Evolutionary conservation across 2,329 filamentous ascomycete species (phyloP).

Genomic region (Pseudocercospora fuligena): DNA sequence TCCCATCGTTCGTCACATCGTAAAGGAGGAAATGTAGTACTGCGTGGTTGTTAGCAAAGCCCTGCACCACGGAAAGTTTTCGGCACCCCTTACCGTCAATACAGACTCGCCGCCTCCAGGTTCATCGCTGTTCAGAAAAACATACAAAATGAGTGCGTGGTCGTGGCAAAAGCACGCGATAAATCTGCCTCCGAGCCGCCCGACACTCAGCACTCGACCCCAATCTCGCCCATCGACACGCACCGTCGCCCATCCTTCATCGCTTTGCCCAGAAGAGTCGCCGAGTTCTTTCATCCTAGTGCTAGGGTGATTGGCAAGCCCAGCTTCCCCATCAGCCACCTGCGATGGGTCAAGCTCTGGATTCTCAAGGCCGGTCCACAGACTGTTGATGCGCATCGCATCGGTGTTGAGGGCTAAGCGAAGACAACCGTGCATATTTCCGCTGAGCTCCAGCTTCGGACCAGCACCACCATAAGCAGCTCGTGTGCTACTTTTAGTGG

Average conservation of each 20-base stretch:
- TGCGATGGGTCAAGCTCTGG: constrained; percentile 82
- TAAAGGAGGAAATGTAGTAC: constrained; percentile 65
- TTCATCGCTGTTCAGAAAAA: constrained; percentile 75
- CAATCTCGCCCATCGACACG: constrained; percentile 92
- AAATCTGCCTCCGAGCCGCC: constrained; percentile 83
- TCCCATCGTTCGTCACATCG: constrained; percentile 17
- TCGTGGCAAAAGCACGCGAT: constrained; percentile 89
- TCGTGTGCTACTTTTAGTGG: constrained; percentile 42
- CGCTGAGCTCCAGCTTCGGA: constrained; percentile 80
- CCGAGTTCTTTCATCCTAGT: constrained; percentile 71
- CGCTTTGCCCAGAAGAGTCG: constrained; percentile 65
- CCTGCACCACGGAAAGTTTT: background rate
- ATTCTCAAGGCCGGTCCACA: constrained; percentile 85
- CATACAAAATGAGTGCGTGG: constrained; percentile 80
- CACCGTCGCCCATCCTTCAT: constrained; percentile 85
- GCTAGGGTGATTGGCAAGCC: constrained; percentile 78
- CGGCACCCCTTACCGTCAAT: constrained; percentile 65
- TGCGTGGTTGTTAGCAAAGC: constrained; percentile 37
- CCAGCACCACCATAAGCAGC: constrained; percentile 43
- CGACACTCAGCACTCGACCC: constrained; percentile 92
- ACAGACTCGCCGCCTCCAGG: constrained; percentile 73
- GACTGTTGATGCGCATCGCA: constrained; percentile 79
- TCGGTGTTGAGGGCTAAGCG: constrained; percentile 81
- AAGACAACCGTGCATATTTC: constrained; percentile 92
- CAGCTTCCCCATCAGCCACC: constrained; percentile 67